Conservation (phyloP, 2,329 filamentous ascomycete genomes). For the Talaromyces sp. region DNA sequence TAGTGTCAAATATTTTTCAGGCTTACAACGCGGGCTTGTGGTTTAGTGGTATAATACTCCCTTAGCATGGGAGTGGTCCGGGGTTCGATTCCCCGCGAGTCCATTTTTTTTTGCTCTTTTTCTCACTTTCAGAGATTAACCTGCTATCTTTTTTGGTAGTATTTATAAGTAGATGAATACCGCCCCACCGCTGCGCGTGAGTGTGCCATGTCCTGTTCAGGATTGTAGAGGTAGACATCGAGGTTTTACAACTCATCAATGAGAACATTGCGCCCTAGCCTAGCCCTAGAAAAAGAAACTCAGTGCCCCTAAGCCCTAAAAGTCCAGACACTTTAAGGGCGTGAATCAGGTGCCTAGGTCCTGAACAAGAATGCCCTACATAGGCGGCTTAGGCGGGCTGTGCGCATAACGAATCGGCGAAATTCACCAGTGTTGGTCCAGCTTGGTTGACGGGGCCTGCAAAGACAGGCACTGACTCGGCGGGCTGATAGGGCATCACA, state of each 20-base stretch:
- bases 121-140: not conserved
- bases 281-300: not conserved
- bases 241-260: not conserved
- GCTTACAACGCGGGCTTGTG: constrained; percentile 22
- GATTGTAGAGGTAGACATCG: not conserved
- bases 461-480: not conserved
- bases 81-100: constrained; percentile 44
- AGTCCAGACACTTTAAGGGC: not conserved
- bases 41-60: constrained; percentile 43
- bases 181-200: not conserved
- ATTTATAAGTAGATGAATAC: not conserved
- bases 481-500: not conserved
- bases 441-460: not conserved
- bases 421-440: not conserved
- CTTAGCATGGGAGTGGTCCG: constrained; percentile 43
- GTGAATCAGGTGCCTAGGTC: not conserved
- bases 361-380: not conserved
- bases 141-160: not conserved
- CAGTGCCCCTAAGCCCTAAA: not conserved
- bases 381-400: not conserved
- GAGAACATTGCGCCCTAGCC: not conserved
- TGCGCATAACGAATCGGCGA: not conserved
- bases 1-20: fast-evolving
- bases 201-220: not conserved
- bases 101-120: constrained; percentile 23